Evolutionary conservation across 179 eudicot genomes (phyloP).

Genomic region (Actinidia arguta): DNA sequence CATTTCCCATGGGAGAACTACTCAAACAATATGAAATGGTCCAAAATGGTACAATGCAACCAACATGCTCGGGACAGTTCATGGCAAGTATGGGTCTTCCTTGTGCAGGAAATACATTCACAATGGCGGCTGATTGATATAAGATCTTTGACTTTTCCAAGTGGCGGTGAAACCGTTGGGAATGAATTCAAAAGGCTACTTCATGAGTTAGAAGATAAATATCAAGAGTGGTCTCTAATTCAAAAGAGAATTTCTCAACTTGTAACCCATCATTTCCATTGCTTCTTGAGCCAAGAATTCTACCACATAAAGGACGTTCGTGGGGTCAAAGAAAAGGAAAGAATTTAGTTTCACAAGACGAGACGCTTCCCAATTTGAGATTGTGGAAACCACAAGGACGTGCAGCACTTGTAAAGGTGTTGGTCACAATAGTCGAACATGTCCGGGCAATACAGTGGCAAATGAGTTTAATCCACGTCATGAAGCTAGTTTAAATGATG

Average conservation of each 20-base stretch:
- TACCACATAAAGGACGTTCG: neutral
- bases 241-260: neutral
- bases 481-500: too few relatives aligned
- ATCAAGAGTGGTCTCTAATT: neutral
- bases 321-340: neutral
- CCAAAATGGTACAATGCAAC: neutral
- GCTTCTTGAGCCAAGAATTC: neutral
- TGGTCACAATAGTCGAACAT: neutral
- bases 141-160: neutral
- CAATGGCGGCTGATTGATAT: neutral
- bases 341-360: neutral
- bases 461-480: neutral
- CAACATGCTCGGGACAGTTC: too few relatives aligned
- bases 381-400: neutral
- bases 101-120: neutral
- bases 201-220: neutral
- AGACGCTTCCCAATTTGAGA: neutral
- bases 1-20: too few relatives aligned
- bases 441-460: neutral
- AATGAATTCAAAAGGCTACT: neutral
- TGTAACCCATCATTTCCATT: neutral
- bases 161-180: neutral
- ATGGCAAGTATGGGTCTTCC: neutral
- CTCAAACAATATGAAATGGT: neutral
- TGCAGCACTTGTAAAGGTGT: neutral